Conservation (phyloP, 2,329 filamentous ascomycete genomes). For the Thelonectria olida region DNA sequence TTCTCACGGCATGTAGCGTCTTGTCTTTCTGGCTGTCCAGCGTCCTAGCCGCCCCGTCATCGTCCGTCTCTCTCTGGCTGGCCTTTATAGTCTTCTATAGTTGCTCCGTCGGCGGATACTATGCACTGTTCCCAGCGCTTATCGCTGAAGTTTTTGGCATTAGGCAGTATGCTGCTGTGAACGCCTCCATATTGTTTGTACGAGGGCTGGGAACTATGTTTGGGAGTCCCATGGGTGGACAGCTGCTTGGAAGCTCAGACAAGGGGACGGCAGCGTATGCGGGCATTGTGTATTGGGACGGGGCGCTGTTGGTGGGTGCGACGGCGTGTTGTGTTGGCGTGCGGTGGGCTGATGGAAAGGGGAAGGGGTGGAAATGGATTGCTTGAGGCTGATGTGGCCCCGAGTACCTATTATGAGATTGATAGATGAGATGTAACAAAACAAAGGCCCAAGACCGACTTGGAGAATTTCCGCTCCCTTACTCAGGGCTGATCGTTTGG, state of each 20-base stretch:
- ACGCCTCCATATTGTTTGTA: constrained; percentile 1
- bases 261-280: not conserved
- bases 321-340: too few species aligned
- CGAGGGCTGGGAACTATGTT: constrained; percentile 2
- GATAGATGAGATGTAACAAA: too few species aligned
- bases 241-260: not conserved
- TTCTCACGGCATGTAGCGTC: not conserved
- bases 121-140: not conserved
- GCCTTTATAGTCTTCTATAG: constrained; percentile 3
- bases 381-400: too few species aligned
- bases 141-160: constrained; percentile 9
- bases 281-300: not conserved
- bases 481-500: too few species aligned
- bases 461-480: too few species aligned
- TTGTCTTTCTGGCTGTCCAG: constrained; percentile 4
- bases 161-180: not conserved
- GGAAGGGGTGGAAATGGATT: too few species aligned
- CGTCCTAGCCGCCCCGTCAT: not conserved
- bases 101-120: constrained; percentile 5
- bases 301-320: too few species aligned
- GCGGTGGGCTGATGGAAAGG: too few species aligned
- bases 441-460: too few species aligned
- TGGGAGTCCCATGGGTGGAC: constrained; percentile 7
- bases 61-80: not conserved
- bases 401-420: too few species aligned